Evolutionary conservation across 768 basidiomycete genomes (phyloP).

Genomic region (Floccularia luteovirens): DNA sequence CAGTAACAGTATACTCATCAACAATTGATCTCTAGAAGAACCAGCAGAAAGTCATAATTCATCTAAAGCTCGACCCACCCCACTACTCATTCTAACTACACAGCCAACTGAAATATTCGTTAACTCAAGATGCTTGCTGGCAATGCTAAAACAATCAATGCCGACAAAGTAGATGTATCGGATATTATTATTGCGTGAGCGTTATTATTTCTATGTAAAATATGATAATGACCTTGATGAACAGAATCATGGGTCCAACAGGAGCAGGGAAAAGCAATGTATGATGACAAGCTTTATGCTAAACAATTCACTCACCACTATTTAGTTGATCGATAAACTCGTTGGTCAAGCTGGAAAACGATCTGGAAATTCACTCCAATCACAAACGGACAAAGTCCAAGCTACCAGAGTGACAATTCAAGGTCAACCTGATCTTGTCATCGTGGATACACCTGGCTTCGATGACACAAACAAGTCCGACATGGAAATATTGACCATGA

Average conservation of each 20-base stretch:
- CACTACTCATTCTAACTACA: not conserved
- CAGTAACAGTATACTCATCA: not conserved
- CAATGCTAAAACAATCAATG: not conserved
- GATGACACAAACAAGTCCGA: constrained; percentile 27
- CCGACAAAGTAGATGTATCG: not conserved
- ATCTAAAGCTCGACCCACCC: not conserved
- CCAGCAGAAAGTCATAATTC: not conserved
- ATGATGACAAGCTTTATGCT: not conserved
- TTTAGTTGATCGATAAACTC: constrained; percentile 17
- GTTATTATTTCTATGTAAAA: not conserved
- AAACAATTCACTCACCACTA: not conserved
- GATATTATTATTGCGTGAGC: constrained; percentile 6
- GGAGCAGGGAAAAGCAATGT: constrained; percentile 22
- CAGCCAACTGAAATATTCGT: not conserved
- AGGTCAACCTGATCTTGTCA: constrained; percentile 16
- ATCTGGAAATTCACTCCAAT: constrained; percentile 17
- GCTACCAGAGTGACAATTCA: constrained; percentile 11
- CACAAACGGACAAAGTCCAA: constrained; percentile 29
- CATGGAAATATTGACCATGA: constrained; percentile 26
- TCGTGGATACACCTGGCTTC: constrained; percentile 30
- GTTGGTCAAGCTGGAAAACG: constrained; percentile 7
- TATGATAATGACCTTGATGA: not conserved
- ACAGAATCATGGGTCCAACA: constrained; percentile 18
- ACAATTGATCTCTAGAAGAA: not conserved
- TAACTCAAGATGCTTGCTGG: not conserved